Evolutionary conservation across 495 filamentous ascomycete genomes (phyloP).

Genomic region (Talaromyces wortmannii): DNA sequence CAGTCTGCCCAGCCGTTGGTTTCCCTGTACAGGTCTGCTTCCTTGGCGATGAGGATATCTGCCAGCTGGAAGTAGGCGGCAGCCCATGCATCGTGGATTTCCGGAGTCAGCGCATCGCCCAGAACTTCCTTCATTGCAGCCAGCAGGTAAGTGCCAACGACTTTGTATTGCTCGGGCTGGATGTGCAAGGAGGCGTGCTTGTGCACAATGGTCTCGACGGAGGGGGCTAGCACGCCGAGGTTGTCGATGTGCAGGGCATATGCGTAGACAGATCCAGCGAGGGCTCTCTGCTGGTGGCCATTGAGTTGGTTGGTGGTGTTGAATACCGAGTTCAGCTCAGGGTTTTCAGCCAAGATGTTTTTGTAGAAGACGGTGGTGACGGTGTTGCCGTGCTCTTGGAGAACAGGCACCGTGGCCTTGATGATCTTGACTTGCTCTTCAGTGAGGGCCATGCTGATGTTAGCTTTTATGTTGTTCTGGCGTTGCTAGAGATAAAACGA

Average conservation of each 20-base stretch:
- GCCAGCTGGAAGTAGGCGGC: constrained; percentile 57
- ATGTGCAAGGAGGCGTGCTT: constrained; percentile 63
- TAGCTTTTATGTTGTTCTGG: no score
- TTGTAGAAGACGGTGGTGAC: constrained; percentile 59
- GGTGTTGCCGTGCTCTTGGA: constrained; percentile 50
- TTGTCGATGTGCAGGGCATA: constrained; percentile 61
- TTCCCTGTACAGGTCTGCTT: constrained; percentile 45
- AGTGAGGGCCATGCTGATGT: background rate
- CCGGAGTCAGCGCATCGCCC: constrained; percentile 48
- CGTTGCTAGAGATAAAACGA: no score
- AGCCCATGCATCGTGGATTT: constrained; percentile 54
- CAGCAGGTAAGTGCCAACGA: constrained; percentile 55
- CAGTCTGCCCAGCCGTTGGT: constrained; percentile 46
- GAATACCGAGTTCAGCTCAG: constrained; percentile 54
- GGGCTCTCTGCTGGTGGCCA: constrained; percentile 53
- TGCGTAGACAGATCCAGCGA: constrained; percentile 53
- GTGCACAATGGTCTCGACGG: constrained; percentile 57
- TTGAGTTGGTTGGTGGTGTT: constrained; percentile 52
- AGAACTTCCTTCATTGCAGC: constrained; percentile 53
- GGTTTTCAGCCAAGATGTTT: constrained; percentile 47
- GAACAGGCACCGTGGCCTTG: constrained; percentile 33
- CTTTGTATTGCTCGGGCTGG: constrained; percentile 51
- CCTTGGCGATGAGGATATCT: constrained; percentile 53
- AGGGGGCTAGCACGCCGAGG: constrained; percentile 45
- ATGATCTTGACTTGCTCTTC: constrained; percentile 16